Conservation (phyloP, 108 stramenopile genomes). For the Poteriospumella lacustris region DNA sequence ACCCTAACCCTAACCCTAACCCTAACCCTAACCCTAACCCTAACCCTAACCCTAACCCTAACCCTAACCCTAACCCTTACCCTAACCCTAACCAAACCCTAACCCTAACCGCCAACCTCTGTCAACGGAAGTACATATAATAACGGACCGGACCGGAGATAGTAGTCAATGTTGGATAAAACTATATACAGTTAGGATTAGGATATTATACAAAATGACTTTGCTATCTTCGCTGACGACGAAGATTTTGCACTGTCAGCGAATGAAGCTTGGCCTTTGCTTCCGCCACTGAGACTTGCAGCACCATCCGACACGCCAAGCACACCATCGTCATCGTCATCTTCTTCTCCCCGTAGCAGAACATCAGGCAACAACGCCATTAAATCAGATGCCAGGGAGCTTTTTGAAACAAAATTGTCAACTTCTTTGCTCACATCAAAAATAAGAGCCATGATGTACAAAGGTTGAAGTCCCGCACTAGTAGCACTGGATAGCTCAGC, state of each 20-base stretch:
- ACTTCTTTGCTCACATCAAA: neutral
- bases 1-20: slow-evolving; percentile 65
- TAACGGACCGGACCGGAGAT: too few relatives aligned
- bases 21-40: slow-evolving; percentile 69
- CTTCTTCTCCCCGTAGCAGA: neutral
- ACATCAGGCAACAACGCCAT: neutral
- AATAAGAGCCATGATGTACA: neutral
- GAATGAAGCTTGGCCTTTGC: too few relatives aligned
- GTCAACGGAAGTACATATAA: too few relatives aligned
- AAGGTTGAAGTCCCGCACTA: too few relatives aligned
- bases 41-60: slow-evolving; percentile 68
- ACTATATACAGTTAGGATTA: too few relatives aligned
- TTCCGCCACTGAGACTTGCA: neutral
- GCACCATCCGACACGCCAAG: neutral
- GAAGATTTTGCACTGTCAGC: too few relatives aligned
- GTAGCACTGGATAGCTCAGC: too few relatives aligned
- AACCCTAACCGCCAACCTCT: slow-evolving; percentile 21
- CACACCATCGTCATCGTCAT: neutral
- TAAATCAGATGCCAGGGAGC: neutral
- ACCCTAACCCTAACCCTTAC: slow-evolving; percentile 72
- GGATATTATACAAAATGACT: too few relatives aligned
- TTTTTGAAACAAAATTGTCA: neutral
- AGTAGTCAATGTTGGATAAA: too few relatives aligned
- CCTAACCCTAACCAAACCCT: slow-evolving; percentile 66
- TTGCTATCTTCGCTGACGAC: too few relatives aligned